A percentile compares a stretch with the other conserved stretches of the same genome.
phyloP scores from a whole-genome alignment of 2,329 filamentous ascomycete species.

The Colletotrichum musae region DNA sequence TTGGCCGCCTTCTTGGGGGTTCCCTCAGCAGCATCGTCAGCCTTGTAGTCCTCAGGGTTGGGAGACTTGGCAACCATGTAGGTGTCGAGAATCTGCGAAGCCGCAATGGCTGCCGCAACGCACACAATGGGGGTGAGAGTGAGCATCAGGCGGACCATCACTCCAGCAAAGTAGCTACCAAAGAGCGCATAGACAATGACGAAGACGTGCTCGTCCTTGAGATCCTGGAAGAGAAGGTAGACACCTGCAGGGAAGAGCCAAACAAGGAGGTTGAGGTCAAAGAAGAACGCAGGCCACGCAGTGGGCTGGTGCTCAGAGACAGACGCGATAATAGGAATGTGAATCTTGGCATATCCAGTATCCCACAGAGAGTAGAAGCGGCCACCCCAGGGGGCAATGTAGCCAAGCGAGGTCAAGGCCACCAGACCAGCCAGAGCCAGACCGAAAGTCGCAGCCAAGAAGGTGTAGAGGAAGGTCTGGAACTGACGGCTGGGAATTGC shows the following conservation, averaged over 20 bases:
- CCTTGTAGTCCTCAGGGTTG: constrained; percentile 52
- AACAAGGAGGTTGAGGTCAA: constrained; percentile 97
- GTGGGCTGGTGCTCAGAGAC: constrained; percentile 99
- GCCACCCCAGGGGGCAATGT: constrained; percentile 97
- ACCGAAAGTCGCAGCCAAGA: constrained; percentile 81
- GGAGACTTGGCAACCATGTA: constrained; percentile 78
- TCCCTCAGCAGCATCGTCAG: constrained; percentile 64
- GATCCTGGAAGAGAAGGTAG: constrained; percentile 95
- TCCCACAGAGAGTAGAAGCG: constrained; percentile 99
- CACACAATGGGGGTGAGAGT: constrained; percentile 97
- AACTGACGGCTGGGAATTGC: constrained; percentile 94
- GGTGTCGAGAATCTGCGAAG: constrained; percentile 89
- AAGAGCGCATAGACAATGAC: constrained; percentile 97
- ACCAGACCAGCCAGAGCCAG: constrained; percentile 83
- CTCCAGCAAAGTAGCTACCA: constrained; percentile 97
- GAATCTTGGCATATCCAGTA: constrained; percentile 98
- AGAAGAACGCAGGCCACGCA: constrained; percentile 99
- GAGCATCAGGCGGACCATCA: constrained; percentile 99
- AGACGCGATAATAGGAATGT: constrained; percentile 99
- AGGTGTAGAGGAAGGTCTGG: constrained; percentile 85
- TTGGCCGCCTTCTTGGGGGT: constrained; percentile 70
- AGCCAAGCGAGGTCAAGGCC: constrained; percentile 88
- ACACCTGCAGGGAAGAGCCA: constrained; percentile 99
- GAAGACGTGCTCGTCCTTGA: constrained; percentile 97
- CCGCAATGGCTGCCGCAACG: constrained; percentile 89